Conservation (phyloP, 805 yeast genomes). For the Wickerhamomyces subpelliculosus region DNA sequence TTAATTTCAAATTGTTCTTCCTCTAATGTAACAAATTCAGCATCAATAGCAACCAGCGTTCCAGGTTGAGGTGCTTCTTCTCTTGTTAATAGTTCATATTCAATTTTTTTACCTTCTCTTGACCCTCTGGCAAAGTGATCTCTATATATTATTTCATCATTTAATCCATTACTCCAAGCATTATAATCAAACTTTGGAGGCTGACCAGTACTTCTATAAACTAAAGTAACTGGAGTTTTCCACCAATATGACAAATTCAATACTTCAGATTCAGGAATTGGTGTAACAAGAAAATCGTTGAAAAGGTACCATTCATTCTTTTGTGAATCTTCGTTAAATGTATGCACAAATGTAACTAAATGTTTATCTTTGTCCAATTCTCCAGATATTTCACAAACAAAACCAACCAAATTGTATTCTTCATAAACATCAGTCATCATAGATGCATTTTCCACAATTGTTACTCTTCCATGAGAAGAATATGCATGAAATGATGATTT, state of each 20-base stretch:
- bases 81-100: conserved; percentile 60
- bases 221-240: conserved; percentile 73
- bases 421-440: conserved; percentile 20
- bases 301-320: conserved; percentile 66
- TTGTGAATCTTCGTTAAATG: conserved; percentile 27
- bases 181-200: conserved; percentile 38
- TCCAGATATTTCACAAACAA: conserved; percentile 53
- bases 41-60: conserved; percentile 84
- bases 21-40: conserved; percentile 83
- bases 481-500: conserved; percentile 51
- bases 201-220: conserved; percentile 49
- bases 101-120: conserved; percentile 49
- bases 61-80: conserved; percentile 73
- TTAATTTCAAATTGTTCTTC: conserved; percentile 76
- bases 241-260: conserved; percentile 65
- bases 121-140: conserved; percentile 70
- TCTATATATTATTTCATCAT: conserved; percentile 60
- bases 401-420: conserved; percentile 60
- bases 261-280: conserved; percentile 70
- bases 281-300: conserved; percentile 84
- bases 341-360: conserved; percentile 50
- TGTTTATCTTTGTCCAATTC: conserved; percentile 45
- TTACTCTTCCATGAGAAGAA: conserved; percentile 29
- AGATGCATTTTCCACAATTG: conserved; percentile 25
- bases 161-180: conserved; percentile 43